Conservation (phyloP, 208 protist species). For the Crithidia sp. region DNA sequence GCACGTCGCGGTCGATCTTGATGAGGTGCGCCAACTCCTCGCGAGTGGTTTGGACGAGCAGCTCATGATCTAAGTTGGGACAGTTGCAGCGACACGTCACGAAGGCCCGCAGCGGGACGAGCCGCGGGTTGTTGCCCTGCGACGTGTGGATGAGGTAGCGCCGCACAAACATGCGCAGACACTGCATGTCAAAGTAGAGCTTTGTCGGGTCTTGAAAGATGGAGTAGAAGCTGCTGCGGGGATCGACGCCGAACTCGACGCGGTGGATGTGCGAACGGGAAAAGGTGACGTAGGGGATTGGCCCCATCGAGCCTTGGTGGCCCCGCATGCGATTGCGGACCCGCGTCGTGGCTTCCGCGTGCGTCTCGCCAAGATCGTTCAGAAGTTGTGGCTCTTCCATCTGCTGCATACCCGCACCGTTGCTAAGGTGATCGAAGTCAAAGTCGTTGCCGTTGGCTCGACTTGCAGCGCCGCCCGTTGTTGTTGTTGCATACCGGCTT, state of each 20-base stretch:
- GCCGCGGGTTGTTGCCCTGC: slow-evolving; percentile 74
- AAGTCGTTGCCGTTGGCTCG: slow-evolving; percentile 23
- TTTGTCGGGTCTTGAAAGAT: slow-evolving; percentile 65
- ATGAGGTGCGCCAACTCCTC: slow-evolving; percentile 75
- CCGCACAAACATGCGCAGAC: slow-evolving; percentile 82
- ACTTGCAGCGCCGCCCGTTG: not conserved
- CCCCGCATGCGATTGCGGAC: slow-evolving; percentile 33
- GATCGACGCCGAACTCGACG: slow-evolving; percentile 74
- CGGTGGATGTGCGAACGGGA: slow-evolving; percentile 68
- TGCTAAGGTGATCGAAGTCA: slow-evolving; percentile 11
- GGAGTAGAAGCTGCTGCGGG: slow-evolving; percentile 54
- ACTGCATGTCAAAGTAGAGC: slow-evolving; percentile 78
- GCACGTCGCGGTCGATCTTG: slow-evolving; percentile 68
- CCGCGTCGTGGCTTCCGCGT: slow-evolving; percentile 22
- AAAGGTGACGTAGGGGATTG: slow-evolving; percentile 84
- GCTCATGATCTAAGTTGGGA: slow-evolving; percentile 55
- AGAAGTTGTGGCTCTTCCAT: slow-evolving; percentile 16
- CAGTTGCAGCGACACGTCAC: slow-evolving; percentile 62
- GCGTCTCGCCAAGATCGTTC: slow-evolving; percentile 25
- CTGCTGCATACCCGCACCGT: not conserved
- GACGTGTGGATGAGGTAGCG: slow-evolving; percentile 82
- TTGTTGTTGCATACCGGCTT: not conserved
- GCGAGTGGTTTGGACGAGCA: slow-evolving; percentile 52
- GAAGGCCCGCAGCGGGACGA: slow-evolving; percentile 69
- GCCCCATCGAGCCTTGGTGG: slow-evolving; percentile 49